Base-by-base conservation (phyloP, 2,329 filamentous ascomycete species). In the Apiospora saccharicola region DNA sequence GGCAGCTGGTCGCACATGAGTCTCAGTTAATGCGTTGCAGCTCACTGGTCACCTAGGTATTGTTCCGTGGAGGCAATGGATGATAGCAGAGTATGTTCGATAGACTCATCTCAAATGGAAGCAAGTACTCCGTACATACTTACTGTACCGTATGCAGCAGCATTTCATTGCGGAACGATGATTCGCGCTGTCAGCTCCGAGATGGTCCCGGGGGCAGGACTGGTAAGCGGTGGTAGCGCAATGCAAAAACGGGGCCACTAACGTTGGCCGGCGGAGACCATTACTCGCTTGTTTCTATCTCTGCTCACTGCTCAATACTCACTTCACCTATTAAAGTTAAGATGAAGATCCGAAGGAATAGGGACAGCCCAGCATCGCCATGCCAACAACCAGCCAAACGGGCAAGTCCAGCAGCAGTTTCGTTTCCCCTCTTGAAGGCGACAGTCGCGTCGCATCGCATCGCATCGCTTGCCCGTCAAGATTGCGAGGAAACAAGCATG, bases 121-220 rank as follows among this genome's bases (percentile, higher is more conserved):
- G 37, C 46, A 4, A n/a, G 46, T n/a, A n/a, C n/a, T n/a, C n/a
- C n/a, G n/a, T n/a, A 49, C n/a, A 22, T 16, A 44, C 22, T n/a
- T 41, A 41, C 53, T 37, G 47, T 61, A 37, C 19, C n/a, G 8
- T 26, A 26, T 13, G 1, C 5, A 30, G 1, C 5, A 30, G n/a
- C 13, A 30, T 14, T 10, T 8, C 53, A 14, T 41, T 22, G 30
- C 53, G 22, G 19, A 1, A 64, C 57, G 22, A 64, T 41, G 30
- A 24, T 64, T 34, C 34, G 57, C 57, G 57, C 57, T 64, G 57
- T 64, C 57, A 64, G 57, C 57, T 64, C 57, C 57, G 57, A 64
- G 57, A 64, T 41, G 57, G n/a, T n/a, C 1, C 57, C 57, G 51
- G 57, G 34, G 10, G 19, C 7, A 41, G 19, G 3, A 7, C 5